phyloP scores from a whole-genome alignment of 1,284 basidiomycete genomes.

The Omphalotus olearius region DNA sequence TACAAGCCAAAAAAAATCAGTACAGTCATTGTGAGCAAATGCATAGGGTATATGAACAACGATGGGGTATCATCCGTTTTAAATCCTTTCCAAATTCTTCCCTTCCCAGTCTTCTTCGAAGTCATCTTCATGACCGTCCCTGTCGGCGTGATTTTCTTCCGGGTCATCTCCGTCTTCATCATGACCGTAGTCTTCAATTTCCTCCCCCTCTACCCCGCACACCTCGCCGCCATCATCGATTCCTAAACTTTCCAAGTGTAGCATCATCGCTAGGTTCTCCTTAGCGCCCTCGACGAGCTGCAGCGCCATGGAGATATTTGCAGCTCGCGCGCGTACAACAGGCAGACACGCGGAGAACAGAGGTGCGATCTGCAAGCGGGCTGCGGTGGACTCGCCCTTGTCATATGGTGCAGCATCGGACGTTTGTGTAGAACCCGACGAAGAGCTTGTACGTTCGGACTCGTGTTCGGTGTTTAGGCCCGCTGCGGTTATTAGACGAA shows the following conservation, averaged over 20 bases:
- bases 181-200: neutral
- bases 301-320: conserved; percentile 41
- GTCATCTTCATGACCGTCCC: neutral
- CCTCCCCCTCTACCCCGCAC: neutral
- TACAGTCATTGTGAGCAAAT: too few species aligned
- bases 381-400: neutral
- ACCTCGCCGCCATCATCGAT: conserved; percentile 13
- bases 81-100: neutral
- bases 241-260: conserved; percentile 43
- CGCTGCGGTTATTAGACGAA: conserved; percentile 24
- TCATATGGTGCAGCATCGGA: neutral
- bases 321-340: conserved; percentile 36
- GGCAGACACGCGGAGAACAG: conserved; percentile 40
- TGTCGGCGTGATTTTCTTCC: neutral
- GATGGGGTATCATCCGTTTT: too few species aligned
- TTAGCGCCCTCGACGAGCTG: conserved; percentile 42
- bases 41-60: too few species aligned
- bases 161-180: neutral
- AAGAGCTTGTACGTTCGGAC: conserved; percentile 7
- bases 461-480: neutral
- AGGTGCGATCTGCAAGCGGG: conserved; percentile 32
- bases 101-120: neutral
- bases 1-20: too few species aligned
- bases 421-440: neutral
- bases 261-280: conserved; percentile 37